phyloP scores from a whole-genome alignment of 495 filamentous ascomycete genomes.

The Aspergillus ellipticus region DNA sequence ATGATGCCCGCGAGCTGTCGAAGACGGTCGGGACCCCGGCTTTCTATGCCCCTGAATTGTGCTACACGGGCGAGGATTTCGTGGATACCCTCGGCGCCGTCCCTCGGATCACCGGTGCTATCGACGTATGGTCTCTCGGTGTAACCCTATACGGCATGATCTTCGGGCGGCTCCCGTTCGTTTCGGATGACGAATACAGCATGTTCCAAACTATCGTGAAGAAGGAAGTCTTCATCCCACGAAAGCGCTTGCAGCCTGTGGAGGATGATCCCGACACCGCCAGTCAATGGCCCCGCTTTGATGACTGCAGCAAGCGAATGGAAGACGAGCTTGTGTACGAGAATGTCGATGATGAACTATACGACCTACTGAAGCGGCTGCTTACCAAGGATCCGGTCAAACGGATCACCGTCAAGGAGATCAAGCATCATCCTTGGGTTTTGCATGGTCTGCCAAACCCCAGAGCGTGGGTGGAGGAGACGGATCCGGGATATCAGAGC shows the following conservation, averaged over 20 bases:
- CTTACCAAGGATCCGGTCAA: conserved; percentile 84
- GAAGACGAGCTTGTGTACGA: conserved; percentile 79
- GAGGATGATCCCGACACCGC: conserved; percentile 50
- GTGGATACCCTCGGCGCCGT: conserved; percentile 41
- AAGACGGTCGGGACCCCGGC: conserved; percentile 98
- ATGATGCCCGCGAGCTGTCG: conserved; percentile 88
- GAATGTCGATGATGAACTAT: conserved; percentile 74
- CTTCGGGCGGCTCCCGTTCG: conserved; percentile 88
- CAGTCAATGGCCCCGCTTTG: conserved; percentile 26
- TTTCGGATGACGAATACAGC: conserved; percentile 83
- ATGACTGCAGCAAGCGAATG: conserved; percentile 48
- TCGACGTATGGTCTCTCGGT: conserved; percentile 96
- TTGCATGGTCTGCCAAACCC: conserved; percentile 73
- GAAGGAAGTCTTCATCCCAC: conserved; percentile 83
- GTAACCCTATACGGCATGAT: conserved; percentile 95
- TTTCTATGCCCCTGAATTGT: conserved; percentile 98
- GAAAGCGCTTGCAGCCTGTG: conserved; percentile 72
- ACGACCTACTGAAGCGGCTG: conserved; percentile 76
- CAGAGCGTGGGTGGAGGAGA: conserved; percentile 83
- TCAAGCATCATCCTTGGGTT: conserved; percentile 96
- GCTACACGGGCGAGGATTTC: conserved; percentile 62
- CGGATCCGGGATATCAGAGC: conserved; percentile 75
- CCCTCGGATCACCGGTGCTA: conserved; percentile 62
- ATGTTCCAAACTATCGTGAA: conserved; percentile 89
- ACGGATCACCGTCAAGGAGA: conserved; percentile 84